Evolutionary conservation across 352 stramenopile species (phyloP), one percentile per base, ranked within the genome.

Genomic region (Phytophthora vignae): DNA sequence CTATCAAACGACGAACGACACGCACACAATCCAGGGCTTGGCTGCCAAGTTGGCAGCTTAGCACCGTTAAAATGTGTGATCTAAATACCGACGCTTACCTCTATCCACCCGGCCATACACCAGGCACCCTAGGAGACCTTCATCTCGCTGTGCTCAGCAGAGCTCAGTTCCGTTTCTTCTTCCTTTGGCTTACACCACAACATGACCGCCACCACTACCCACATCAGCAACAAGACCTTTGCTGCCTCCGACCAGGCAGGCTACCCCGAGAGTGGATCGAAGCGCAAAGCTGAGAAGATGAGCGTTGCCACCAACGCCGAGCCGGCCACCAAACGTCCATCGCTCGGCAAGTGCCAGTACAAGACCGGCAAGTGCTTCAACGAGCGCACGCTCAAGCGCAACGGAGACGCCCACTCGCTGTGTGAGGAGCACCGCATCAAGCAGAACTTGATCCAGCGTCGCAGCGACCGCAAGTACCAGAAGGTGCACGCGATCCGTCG

Each of bases 321-420:
- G 33, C 44, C 66, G 6, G 14, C 54, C 0, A 17, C 53, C 14
- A 73, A 69, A 40, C 82, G 84, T 0, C 55, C 71, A 42, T 92
- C 91, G 73, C 83, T 83, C 27, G 87, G 87, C 72, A 96, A 94
- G 69, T 96, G 87, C 67, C 83, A 93, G 74, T 96, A 96, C 83
- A 94, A 96, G 69, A 94, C 89, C 27, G 86, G 87, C 75, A 96
- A 96, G 69, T 96, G 89, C 74, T 92, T 92, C 67, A 96, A 96
- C 54, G 87, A 96, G 68, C 87, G 89, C 62, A 92, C 89, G 21
- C 79, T 93, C 69, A 95, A 95, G 81, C 86, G 86, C 73, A 95
- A 94, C 46, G 88, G 88, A 48, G 81, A 94, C 48, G 86, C 80
- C 7, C 89, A 96, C 73, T 92, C 83, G 46, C 68, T 96, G 29